Percentiles rank a stretch among this genome's conserved stretches.
Conservation (phyloP, 1,139 yeast species). For the Candida glucosophila region DNA sequence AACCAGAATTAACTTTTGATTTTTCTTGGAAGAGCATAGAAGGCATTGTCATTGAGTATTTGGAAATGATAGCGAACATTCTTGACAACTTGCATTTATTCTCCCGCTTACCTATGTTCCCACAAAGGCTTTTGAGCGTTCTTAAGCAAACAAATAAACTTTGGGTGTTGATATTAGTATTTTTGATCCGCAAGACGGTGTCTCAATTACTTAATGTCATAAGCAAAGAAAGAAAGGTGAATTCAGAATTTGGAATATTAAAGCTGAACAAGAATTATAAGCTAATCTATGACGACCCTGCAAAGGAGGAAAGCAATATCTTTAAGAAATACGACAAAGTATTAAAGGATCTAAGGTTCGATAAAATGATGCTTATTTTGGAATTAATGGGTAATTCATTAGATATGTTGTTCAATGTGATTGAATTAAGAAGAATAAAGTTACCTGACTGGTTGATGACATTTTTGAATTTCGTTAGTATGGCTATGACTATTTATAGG, state of each 20-base stretch:
- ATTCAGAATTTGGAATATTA: constrained; percentile 28
- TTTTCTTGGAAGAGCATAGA: constrained; percentile 24
- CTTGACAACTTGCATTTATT: constrained; percentile 38
- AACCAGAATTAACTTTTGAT: constrained; percentile 6
- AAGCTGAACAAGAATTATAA: constrained; percentile 15
- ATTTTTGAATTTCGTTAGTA: constrained; percentile 33
- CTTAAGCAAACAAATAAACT: constrained; percentile 38
- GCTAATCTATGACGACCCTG: constrained; percentile 11
- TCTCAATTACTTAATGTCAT: constrained; percentile 36
- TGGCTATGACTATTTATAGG: constrained; percentile 43
- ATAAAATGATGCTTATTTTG: constrained; percentile 34
- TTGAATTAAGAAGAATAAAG: constrained; percentile 28
- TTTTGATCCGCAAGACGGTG: constrained; percentile 34
- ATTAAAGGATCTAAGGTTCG: constrained; percentile 35
- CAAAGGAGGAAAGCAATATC: constrained; percentile 11
- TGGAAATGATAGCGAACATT: constrained; percentile 33
- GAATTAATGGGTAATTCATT: constrained; percentile 38
- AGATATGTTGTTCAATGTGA: constrained; percentile 33
- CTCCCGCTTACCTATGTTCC: constrained; percentile 38
- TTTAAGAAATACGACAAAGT: constrained; percentile 32
- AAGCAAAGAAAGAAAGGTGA: constrained; percentile 30
- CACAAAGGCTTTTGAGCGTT: constrained; percentile 20
- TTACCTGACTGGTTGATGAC: constrained; percentile 41
- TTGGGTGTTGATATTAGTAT: constrained; percentile 36
- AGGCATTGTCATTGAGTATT: constrained; percentile 17